Base-by-base conservation (phyloP, 768 basidiomycete genomes). In the Kwoniella newhampshirensis region DNA sequence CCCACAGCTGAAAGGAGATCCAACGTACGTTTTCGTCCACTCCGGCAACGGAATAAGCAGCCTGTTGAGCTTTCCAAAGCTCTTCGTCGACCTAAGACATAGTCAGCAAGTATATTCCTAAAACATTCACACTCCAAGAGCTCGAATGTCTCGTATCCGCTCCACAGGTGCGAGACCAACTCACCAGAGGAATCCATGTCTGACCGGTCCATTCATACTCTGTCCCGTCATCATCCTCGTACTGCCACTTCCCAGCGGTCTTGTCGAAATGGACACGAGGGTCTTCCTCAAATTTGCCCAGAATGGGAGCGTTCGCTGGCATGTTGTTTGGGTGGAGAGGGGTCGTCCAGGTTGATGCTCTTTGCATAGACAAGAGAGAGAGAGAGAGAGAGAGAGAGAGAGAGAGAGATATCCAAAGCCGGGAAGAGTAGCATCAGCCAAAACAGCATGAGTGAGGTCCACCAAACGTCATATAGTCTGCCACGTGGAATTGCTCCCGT, bases 131-230 rank as follows among this genome's bases (percentile, higher is more conserved):
- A n/a, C 36, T 11, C n/a, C 36, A 37, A 37, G 36, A 37, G n/a
- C 36, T n/a, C n/a, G n/a, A n/a, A n/a, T n/a, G n/a, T n/a, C n/a
- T n/a, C n/a, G n/a, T n/a, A n/a, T n/a, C n/a, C 32, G 7, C 32
- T 13, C 32, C 32, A 32, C 32, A n/a, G n/a, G n/a, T n/a, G n/a
- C 43, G 28, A 28, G 35, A 7, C n/a, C 9, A 7, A 81, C 87
- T 76, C 71, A 97, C 93, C 74, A 92, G 75, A 39, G 88, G 86
- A 23, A 91, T 77, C 94, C 94, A 98, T 27, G 80, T 79, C 12
- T 84, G 85, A 70, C 88, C 91, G 72, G 91, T 89, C 79, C 87
- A 98, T 78, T 98, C 94, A 70, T 89, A 81, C 75, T 96, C 93
- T n/a, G 82, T 77, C 17, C 89, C 92, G 66, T 92, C 88, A 45